phyloP scores from a whole-genome alignment of 2,329 filamentous ascomycete genomes.

The Periconia sp. region DNA sequence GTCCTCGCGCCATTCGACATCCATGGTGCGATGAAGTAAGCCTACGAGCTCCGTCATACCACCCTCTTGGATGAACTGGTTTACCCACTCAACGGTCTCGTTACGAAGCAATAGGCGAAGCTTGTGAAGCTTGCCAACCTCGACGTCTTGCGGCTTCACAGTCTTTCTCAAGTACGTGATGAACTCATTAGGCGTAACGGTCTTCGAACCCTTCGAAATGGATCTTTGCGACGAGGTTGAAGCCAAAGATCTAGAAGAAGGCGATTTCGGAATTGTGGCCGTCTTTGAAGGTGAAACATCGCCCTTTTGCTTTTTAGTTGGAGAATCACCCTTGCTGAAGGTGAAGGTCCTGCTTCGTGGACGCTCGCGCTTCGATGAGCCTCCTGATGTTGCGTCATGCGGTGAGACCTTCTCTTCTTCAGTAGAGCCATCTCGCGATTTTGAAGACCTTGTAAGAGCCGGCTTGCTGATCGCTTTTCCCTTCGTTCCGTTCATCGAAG shows the following conservation, averaged over 20 bases:
- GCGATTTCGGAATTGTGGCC: conserved; percentile 69
- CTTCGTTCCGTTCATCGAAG: conserved; percentile 27
- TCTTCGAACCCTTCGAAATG: conserved; percentile 73
- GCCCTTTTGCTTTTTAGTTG: conserved; percentile 75
- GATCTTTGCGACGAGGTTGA: conserved; percentile 63
- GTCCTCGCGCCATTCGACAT: conserved; percentile 96
- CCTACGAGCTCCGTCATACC: conserved; percentile 92
- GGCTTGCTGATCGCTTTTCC: conserved; percentile 48
- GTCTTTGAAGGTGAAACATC: conserved; percentile 73
- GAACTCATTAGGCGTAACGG: conserved; percentile 80
- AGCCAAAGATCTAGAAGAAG: conserved; percentile 63
- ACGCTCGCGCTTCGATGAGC: conserved; percentile 51
- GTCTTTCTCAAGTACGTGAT: conserved; percentile 84
- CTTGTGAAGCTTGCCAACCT: conserved; percentile 96
- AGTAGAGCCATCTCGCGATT: conserved; percentile 35
- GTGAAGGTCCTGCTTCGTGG: conserved; percentile 80
- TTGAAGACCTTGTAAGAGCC: conserved; percentile 49
- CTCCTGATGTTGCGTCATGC: conserved; percentile 19
- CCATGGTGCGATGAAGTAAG: conserved; percentile 88
- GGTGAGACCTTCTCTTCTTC: conserved; percentile 24
- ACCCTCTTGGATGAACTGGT: conserved; percentile 85
- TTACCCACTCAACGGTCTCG: conserved; percentile 95
- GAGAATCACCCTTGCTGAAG: conserved; percentile 73
- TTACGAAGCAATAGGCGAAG: conserved; percentile 87
- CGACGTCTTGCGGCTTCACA: conserved; percentile 79